Conservation (phyloP, 139 green algal species). For the Astrephomene gubernaculifera region DNA sequence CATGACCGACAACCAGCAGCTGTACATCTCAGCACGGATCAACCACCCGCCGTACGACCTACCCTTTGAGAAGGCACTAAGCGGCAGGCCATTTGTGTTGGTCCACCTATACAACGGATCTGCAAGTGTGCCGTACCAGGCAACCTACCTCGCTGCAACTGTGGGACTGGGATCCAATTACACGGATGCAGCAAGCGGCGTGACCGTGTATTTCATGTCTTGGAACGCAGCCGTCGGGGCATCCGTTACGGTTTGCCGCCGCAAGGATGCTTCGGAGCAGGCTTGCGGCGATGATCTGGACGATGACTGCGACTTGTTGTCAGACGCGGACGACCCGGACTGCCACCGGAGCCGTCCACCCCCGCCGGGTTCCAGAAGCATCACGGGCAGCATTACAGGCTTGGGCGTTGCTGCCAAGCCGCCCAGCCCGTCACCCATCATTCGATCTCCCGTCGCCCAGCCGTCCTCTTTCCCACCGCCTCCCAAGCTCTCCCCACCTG, state of each 20-base stretch:
- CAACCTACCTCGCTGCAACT: not conserved
- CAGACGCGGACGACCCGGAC: not conserved
- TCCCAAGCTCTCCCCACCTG: too few species aligned
- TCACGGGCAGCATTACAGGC: too few species aligned
- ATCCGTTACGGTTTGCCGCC: not conserved
- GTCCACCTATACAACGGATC: slow-evolving; percentile 24
- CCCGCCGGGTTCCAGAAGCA: too few species aligned
- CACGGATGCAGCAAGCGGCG: not conserved
- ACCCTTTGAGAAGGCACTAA: not conserved
- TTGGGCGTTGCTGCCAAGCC: too few species aligned
- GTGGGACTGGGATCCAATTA: not conserved
- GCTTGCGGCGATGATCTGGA: slow-evolving; percentile 12
- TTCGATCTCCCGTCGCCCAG: too few species aligned
- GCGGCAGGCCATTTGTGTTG: not conserved
- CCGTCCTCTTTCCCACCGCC: too few species aligned
- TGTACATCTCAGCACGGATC: slow-evolving; percentile 3
- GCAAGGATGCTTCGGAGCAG: not conserved
- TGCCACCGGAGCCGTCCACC: too few species aligned
- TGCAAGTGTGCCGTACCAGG: not conserved
- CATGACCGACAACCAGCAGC: not conserved
- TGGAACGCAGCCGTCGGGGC: not conserved
- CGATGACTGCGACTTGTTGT: slow-evolving; percentile 25
- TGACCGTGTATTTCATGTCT: not conserved
- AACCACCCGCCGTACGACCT: slow-evolving; percentile 16
- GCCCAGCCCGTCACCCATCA: too few species aligned